Evolutionary conservation across 305 asterid genomes (phyloP).

Genomic region (Fraxinus baroniana): DNA sequence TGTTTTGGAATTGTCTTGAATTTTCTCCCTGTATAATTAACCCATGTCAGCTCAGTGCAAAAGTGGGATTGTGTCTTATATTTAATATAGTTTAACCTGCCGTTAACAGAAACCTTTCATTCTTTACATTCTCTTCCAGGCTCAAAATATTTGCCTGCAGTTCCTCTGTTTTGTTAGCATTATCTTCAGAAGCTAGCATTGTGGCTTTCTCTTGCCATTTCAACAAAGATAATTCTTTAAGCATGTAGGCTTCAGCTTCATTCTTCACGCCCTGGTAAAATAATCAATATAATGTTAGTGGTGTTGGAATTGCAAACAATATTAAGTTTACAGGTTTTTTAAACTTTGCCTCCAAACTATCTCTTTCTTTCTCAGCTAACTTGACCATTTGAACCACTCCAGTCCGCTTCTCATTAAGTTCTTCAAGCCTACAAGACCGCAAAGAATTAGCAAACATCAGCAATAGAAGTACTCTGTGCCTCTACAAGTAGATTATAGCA

Average conservation of each 20-base stretch:
- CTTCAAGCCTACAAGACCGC: slow-evolving; percentile 59
- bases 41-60: slow-evolving; percentile 8
- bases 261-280: slow-evolving; percentile 75
- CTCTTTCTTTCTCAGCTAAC: slow-evolving; percentile 96
- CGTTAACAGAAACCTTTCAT: slow-evolving; percentile 56
- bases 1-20: slow-evolving; percentile 54
- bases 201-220: slow-evolving; percentile 98
- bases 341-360: slow-evolving; percentile 75
- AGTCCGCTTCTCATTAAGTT: slow-evolving; percentile 76
- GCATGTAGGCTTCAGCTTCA: slow-evolving; percentile 96
- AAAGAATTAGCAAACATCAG: slow-evolving; percentile 6
- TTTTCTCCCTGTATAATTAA: slow-evolving; percentile 67
- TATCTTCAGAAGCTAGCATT: slow-evolving; percentile 69
- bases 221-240: slow-evolving; percentile 72
- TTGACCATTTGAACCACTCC: slow-evolving; percentile 98
- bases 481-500: neutral
- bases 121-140: slow-evolving; percentile 68
- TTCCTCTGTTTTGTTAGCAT: slow-evolving; percentile 48
- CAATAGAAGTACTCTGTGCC: neutral
- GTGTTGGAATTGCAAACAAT: slow-evolving; percentile 7
- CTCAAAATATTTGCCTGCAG: slow-evolving; percentile 55
- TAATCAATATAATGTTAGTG: slow-evolving; percentile 6
- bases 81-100: neutral
- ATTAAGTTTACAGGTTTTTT: neutral
- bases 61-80: neutral